Evolutionary conservation across 2,329 filamentous ascomycete genomes (phyloP).

Genomic region (Xylaria sp.): DNA sequence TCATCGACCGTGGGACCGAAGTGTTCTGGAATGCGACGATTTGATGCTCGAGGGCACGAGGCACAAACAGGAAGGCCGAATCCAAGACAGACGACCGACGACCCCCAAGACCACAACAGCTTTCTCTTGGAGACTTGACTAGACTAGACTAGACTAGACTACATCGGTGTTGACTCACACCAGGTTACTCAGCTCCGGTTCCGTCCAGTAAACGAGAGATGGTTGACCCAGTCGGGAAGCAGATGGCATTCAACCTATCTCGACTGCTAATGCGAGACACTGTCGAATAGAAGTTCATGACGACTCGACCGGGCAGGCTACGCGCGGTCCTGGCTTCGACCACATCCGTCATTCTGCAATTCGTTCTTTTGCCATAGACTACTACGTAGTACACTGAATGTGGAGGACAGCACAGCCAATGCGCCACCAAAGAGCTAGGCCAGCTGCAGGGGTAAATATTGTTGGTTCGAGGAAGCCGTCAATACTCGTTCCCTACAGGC

Average conservation of each 20-base stretch:
- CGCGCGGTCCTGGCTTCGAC: constrained; percentile 13
- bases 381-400: background rate
- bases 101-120: too few species aligned
- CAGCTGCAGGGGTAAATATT: background rate
- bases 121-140: too few species aligned
- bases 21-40: constrained; percentile 1
- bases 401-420: constrained; percentile 25
- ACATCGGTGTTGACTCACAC: constrained; percentile 25
- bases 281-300: background rate
- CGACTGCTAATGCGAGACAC: background rate
- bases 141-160: constrained; percentile 4
- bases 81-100: constrained; percentile 18
- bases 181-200: constrained; percentile 6
- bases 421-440: background rate
- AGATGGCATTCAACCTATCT: background rate
- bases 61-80: constrained; percentile 12
- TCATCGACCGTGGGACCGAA: background rate
- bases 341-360: constrained; percentile 18
- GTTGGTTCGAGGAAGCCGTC: constrained; percentile 14
- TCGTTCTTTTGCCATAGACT: background rate
- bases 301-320: background rate
- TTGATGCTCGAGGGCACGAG: background rate
- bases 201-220: constrained; percentile 13
- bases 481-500: background rate
- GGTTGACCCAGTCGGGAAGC: background rate